Base-by-base conservation (phyloP, 2,329 filamentous ascomycete genomes). In the Sarocladium strictum region DNA sequence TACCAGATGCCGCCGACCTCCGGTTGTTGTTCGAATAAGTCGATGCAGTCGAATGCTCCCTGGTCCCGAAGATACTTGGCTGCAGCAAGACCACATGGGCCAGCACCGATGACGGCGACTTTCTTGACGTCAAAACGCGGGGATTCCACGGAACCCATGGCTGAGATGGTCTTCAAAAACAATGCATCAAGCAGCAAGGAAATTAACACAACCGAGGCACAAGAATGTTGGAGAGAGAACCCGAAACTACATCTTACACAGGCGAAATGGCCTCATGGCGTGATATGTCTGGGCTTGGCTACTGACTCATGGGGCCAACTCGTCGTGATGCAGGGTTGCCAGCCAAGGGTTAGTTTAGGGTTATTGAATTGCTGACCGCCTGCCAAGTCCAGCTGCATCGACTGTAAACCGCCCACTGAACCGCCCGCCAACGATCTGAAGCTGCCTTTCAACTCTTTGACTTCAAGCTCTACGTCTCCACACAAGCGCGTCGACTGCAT, bases 1-100 rank as follows among this genome's bases (percentile, higher is more conserved):
- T 90, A 87, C 93, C 93, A 97, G 10, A 94, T 82, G 2, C 94
- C 93, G 55, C 91, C 93, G 6, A 87, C 80, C 49, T 82, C 78
- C 43, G 78, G 74, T 60, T 90, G 85, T 69, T 96, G 90, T 69
- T 97, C 94, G 63, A 88, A 95, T 37, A 97, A 70, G 57, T 85
- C 81, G 57, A 97, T 85, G 27, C 75, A 79, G 12, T 83, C 72
- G 63, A 94, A 94, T 1, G 67, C 60, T 35, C 75, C 64, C 77
- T 86, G 90, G 0, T 87, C 89, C 11, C 81, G 67, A 17, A 97
- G 76, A 64, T 92, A 92, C 76, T 90, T 94, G 53, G 90, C 90
- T 2, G 87, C 84, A 24, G 86, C 82, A 3, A 96, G 75, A 3
- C 93, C 92, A 58, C 81, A 82, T 0, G 92, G 89, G 0, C 92